Conservation (phyloP, 2,329 filamentous ascomycete species). For the Cercospora canescens region DNA sequence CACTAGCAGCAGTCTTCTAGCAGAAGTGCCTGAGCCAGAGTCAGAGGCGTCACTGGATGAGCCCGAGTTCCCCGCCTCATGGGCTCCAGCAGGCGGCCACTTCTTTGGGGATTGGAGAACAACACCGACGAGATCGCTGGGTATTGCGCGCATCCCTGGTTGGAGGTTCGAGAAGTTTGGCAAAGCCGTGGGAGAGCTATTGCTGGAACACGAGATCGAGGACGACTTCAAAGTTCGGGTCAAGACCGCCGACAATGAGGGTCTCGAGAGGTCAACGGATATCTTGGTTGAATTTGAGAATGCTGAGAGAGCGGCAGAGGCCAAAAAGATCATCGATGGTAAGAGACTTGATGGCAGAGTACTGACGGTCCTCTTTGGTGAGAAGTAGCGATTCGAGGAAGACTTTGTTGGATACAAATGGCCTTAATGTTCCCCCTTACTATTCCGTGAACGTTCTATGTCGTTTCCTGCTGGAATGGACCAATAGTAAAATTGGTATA, state of each 20-base stretch:
- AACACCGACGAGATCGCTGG: not conserved
- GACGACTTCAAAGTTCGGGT: not conserved
- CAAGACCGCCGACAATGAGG: not conserved
- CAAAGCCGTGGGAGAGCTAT: not conserved
- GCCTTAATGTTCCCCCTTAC: not conserved
- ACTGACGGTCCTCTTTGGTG: slow-evolving; percentile 2
- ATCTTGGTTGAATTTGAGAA: slow-evolving; percentile 8
- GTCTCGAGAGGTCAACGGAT: slow-evolving; percentile 3
- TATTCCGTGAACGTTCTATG: too few relatives aligned
- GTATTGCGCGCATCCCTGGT: slow-evolving; percentile 9
- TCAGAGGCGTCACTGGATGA: not conserved
- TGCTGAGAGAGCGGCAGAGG: not conserved
- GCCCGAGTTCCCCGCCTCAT: not conserved
- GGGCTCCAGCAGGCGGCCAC: slow-evolving; percentile 7
- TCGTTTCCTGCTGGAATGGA: not conserved
- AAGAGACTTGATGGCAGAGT: slow-evolving; percentile 1
- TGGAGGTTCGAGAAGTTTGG: slow-evolving; percentile 12
- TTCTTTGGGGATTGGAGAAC: not conserved
- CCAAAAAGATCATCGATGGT: slow-evolving; percentile 6
- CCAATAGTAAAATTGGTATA: not conserved
- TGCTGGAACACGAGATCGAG: not conserved
- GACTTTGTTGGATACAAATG: not conserved
- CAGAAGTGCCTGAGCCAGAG: not conserved
- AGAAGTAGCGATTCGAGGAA: not conserved
- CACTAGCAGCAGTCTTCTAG: not conserved